Evolutionary conservation across 495 filamentous ascomycete species (phyloP).

Genomic region (Aspergillus sclerotiicarbonarius): DNA sequence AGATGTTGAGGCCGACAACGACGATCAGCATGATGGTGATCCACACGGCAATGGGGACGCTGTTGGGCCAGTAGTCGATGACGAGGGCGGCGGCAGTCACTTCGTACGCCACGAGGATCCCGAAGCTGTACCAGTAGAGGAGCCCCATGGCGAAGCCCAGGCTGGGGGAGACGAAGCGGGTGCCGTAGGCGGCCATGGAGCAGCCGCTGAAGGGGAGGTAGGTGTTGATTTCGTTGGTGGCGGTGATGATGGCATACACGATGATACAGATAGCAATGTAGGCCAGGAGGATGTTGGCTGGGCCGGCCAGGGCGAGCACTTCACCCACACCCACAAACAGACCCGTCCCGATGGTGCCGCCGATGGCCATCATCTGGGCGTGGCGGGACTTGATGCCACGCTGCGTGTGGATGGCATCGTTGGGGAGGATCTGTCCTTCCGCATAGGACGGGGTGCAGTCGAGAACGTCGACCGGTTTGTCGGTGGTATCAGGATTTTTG

Average conservation of each 20-base stretch:
- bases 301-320: background rate
- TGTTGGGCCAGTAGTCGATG: slow-evolving; percentile 62
- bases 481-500: background rate
- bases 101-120: background rate
- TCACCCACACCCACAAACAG: background rate
- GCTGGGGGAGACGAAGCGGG: background rate
- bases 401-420: background rate
- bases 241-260: background rate
- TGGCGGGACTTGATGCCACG: background rate
- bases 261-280: background rate
- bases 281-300: background rate
- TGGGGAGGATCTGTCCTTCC: background rate
- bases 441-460: background rate
- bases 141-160: background rate
- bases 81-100: slow-evolving; percentile 55
- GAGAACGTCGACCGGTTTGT: background rate
- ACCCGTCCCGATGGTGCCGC: background rate
- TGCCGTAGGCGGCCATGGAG: background rate
- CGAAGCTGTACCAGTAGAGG: background rate
- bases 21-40: slow-evolving; percentile 14
- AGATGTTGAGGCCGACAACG: slow-evolving; percentile 32
- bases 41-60: slow-evolving; percentile 40
- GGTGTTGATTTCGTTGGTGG: background rate
- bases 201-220: background rate
- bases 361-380: background rate